Percentiles rank a stretch among this genome's conserved stretches.
Conservation (phyloP, 176 grass and related monocot species). For the Tuctoria greenei region DNA sequence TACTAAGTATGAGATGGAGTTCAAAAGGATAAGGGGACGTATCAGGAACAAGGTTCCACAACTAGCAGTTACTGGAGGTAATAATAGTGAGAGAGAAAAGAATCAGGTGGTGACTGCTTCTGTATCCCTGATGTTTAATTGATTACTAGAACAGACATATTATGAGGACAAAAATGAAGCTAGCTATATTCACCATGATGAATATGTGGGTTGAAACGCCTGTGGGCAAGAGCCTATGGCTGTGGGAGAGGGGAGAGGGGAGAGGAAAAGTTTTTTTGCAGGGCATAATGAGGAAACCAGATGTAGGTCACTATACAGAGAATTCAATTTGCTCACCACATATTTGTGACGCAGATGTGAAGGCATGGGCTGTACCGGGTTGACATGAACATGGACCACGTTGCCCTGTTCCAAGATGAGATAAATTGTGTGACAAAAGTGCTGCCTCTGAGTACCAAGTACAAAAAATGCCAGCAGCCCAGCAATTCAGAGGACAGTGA, state of each 20-base stretch:
- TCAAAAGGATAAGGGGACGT: background rate
- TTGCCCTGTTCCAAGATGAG: slow-evolving; percentile 55
- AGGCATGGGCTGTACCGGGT: slow-evolving; percentile 37
- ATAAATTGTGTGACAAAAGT: background rate
- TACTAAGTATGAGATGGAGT: slow-evolving; percentile 1
- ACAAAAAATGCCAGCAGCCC: background rate
- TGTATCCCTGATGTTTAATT: background rate
- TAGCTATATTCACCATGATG: background rate
- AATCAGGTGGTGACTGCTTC: background rate
- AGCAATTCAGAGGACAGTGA: slow-evolving; percentile 20
- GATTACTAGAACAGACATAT: slow-evolving; percentile 10
- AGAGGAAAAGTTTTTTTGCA: background rate
- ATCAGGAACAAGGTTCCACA: background rate
- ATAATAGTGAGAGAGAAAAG: background rate
- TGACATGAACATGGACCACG: slow-evolving; percentile 85
- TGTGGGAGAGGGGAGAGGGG: background rate
- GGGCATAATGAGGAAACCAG: background rate
- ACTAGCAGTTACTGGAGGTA: background rate
- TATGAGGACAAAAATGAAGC: background rate
- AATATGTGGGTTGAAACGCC: background rate
- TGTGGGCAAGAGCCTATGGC: background rate
- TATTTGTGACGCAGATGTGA: slow-evolving; percentile 29
- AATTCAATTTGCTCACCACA: slow-evolving; percentile 28
- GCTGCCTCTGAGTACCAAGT: background rate
- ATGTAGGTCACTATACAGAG: background rate